Percentiles rank a stretch among this genome's conserved stretches.
Evolutionary conservation across 2,329 filamentous ascomycete species (phyloP).

Genomic region (Penicillium sp.): DNA sequence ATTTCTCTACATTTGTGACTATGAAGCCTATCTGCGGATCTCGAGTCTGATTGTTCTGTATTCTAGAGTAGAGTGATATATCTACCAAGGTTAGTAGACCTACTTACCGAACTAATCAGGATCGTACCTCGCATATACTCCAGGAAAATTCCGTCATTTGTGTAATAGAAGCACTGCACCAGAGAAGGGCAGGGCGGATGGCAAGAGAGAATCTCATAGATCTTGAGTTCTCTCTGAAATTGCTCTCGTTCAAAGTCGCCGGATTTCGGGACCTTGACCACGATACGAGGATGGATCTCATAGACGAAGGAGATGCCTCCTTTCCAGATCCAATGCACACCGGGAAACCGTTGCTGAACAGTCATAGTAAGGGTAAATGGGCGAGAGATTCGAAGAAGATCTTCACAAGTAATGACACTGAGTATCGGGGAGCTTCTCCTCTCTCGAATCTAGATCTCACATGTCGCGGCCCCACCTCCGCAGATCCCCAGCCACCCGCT

Average conservation of each 20-base stretch:
- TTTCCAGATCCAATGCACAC: conserved; percentile 28
- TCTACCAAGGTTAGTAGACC: conserved; percentile 25
- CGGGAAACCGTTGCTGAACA: conserved; percentile 7
- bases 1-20: conserved; percentile 30
- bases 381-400: neutral
- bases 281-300: conserved; percentile 31
- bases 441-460: neutral
- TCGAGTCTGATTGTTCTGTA: conserved; percentile 28
- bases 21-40: conserved; percentile 26
- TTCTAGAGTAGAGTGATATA: conserved; percentile 27
- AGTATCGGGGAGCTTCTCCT: too few relatives aligned
- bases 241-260: conserved; percentile 29
- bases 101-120: conserved; percentile 2
- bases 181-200: conserved; percentile 27
- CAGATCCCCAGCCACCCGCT: conserved; percentile 4
- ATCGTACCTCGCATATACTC: conserved; percentile 34
- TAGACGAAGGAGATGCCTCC: conserved; percentile 34
- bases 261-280: conserved; percentile 32
- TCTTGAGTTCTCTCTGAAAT: conserved; percentile 30
- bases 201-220: conserved; percentile 27
- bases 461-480: neutral
- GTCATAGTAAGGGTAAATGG: neutral
- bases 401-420: neutral
- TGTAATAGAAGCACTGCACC: conserved; percentile 27
- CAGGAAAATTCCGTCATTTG: conserved; percentile 30